Evolutionary conservation across 352 stramenopile species (phyloP).

Genomic region (Pythium guiyangense): DNA sequence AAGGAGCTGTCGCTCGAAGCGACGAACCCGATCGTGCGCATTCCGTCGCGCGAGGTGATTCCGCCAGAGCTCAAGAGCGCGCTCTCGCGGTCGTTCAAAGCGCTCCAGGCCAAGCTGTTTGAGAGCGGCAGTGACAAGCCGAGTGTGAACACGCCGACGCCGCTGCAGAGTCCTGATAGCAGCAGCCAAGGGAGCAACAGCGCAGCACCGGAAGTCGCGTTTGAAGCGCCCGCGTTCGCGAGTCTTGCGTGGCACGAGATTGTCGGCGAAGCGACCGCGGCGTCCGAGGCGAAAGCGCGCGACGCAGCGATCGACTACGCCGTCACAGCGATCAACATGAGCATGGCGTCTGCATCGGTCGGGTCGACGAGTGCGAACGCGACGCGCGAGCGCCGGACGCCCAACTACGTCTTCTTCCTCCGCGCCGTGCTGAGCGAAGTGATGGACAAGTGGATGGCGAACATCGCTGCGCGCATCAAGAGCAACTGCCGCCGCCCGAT

Average conservation of each 20-base stretch:
- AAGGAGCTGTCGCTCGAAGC: constrained; percentile 72
- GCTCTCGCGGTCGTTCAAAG: constrained; percentile 70
- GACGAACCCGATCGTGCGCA: constrained; percentile 72
- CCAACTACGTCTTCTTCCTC: constrained; percentile 87
- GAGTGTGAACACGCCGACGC: constrained; percentile 33
- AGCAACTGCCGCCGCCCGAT: constrained; percentile 73
- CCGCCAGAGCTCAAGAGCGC: constrained; percentile 70
- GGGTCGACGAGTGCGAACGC: constrained; percentile 72
- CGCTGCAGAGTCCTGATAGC: constrained; percentile 60
- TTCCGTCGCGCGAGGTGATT: constrained; percentile 67
- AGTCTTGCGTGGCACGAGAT: constrained; percentile 71
- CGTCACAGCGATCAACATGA: constrained; percentile 73
- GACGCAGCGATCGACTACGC: constrained; percentile 73
- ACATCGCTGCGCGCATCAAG: constrained; percentile 54
- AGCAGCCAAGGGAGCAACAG: constrained; percentile 30
- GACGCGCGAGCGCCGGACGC: constrained; percentile 65
- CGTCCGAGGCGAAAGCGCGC: constrained; percentile 49
- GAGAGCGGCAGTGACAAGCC: constrained; percentile 43
- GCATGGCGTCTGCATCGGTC: constrained; percentile 65
- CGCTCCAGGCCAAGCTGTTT: constrained; percentile 59
- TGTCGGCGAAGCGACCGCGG: constrained; percentile 45
- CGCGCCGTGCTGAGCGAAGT: constrained; percentile 75
- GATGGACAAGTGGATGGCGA: constrained; percentile 90
- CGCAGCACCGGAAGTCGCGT: constrained; percentile 23
- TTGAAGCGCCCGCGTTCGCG: constrained; percentile 48